Conservation (phyloP, 805 yeast species). For the Yamadazyma sp. region DNA sequence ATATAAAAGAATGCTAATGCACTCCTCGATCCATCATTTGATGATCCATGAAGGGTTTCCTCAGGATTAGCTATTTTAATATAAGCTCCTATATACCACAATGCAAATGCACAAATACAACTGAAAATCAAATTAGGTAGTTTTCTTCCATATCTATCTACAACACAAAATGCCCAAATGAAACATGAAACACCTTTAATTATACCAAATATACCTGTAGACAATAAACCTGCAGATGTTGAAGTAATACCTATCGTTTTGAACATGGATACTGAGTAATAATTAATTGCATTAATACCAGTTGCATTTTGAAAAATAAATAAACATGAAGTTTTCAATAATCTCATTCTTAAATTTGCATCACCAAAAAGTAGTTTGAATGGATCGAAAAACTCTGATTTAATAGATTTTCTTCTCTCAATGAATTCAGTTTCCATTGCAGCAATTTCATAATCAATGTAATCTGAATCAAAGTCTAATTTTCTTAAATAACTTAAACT, state of each 20-base stretch:
- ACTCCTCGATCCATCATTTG: conserved; percentile 34
- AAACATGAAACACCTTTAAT: conserved; percentile 43
- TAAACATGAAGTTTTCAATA: conserved; percentile 33
- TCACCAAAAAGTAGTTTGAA: conserved; percentile 29
- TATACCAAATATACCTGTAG: conserved; percentile 53
- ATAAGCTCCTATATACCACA: conserved; percentile 50
- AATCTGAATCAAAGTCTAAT: conserved; percentile 37
- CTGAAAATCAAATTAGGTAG: conserved; percentile 37
- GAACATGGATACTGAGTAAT: conserved; percentile 51
- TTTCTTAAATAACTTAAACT: conserved; percentile 38
- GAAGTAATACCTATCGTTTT: conserved; percentile 49
- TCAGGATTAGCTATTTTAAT: conserved; percentile 36
- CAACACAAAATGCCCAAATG: conserved; percentile 43
- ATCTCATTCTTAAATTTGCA: conserved; percentile 27
- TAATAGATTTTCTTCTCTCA: conserved; percentile 25
- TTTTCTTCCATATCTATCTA: conserved; percentile 47
- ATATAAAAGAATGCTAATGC: conserved; percentile 45
- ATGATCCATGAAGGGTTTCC: conserved; percentile 6
- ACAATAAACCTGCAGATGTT: conserved; percentile 42
- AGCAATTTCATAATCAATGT: conserved; percentile 38
- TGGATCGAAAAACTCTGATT: conserved; percentile 39
- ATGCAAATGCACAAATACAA: conserved; percentile 37
- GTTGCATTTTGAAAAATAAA: conserved; percentile 44
- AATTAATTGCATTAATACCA: conserved; percentile 50
- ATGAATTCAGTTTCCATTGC: conserved; percentile 22